Percentiles rank a stretch among this genome's conserved stretches.
Evolutionary conservation across 2,329 filamentous ascomycete species (phyloP).

Genomic region (Talaromyces sp.): DNA sequence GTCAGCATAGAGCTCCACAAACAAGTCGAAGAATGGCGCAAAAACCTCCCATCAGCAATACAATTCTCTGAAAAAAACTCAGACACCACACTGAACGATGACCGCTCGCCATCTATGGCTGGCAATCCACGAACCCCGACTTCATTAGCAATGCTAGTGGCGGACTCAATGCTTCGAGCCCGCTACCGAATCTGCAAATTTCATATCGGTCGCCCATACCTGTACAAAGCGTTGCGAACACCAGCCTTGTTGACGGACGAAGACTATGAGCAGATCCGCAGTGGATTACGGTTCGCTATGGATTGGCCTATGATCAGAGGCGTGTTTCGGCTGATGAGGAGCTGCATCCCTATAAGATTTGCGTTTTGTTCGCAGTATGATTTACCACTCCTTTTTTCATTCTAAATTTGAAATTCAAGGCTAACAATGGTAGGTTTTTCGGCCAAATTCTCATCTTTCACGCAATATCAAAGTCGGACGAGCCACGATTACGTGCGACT

Average conservation of each 20-base stretch:
- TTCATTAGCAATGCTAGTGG: constrained; percentile 34
- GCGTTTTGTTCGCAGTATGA: constrained; percentile 41
- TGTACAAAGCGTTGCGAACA: constrained; percentile 43
- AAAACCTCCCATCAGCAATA: constrained; percentile 48
- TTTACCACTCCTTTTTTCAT: neutral
- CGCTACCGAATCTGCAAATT: constrained; percentile 40
- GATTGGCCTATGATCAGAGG: constrained; percentile 40
- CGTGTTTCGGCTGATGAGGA: constrained; percentile 41
- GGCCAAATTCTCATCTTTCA: constrained; percentile 44
- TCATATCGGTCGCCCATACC: constrained; percentile 41
- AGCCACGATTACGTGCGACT: constrained; percentile 33
- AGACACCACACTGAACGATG: constrained; percentile 21
- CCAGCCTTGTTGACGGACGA: constrained; percentile 36
- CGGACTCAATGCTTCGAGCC: constrained; percentile 39
- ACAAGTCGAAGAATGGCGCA: constrained; percentile 56
- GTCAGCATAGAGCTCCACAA: constrained; percentile 53
- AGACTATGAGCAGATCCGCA: constrained; percentile 39
- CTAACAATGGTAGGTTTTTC: constrained; percentile 33
- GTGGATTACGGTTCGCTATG: constrained; percentile 40
- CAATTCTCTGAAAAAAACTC: constrained; percentile 41
- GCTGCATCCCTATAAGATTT: constrained; percentile 42
- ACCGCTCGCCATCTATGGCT: constrained; percentile 22
- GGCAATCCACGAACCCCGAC: constrained; percentile 24
- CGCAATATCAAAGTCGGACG: constrained; percentile 39
- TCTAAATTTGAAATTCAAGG: neutral